A percentile compares a stretch with the other conserved stretches of the same genome.
phyloP scores from a whole-genome alignment of 2,329 filamentous ascomycete genomes.

The Colletotrichum karsti region DNA sequence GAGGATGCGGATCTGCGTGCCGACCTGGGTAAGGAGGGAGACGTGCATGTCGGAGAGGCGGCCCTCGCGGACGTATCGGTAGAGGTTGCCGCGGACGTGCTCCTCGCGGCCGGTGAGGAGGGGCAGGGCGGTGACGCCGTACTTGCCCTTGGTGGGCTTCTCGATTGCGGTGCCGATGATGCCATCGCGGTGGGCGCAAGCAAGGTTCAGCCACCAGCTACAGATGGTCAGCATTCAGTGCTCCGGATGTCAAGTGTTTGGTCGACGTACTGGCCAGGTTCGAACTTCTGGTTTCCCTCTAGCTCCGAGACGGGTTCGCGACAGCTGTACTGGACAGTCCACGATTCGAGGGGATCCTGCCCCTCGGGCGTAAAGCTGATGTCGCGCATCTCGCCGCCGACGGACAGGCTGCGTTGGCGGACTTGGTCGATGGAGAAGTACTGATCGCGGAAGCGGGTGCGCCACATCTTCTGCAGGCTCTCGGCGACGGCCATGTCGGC shows the following conservation, averaged over 20 bases:
- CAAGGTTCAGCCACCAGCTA: conserved; percentile 67
- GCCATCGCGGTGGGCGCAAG: conserved; percentile 64
- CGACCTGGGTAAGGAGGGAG: conserved; percentile 57
- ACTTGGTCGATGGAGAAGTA: conserved; percentile 56
- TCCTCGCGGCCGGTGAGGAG: conserved; percentile 61
- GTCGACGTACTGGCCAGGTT: conserved; percentile 57
- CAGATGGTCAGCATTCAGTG: conserved; percentile 28
- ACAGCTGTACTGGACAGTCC: conserved; percentile 42
- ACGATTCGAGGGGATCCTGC: conserved; percentile 41
- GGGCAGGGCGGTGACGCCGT: conserved; percentile 56
- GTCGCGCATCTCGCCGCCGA: conserved; percentile 48
- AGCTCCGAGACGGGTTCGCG: conserved; percentile 45
- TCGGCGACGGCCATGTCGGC: conserved; percentile 46
- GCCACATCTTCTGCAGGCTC: conserved; percentile 52
- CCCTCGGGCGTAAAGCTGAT: conserved; percentile 47
- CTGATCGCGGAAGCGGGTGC: conserved; percentile 50
- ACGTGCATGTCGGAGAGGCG: conserved; percentile 54
- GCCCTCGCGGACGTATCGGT: conserved; percentile 56
- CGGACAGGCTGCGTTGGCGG: conserved; percentile 45
- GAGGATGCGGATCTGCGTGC: conserved; percentile 59
- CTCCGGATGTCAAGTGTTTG: neutral
- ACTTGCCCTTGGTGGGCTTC: conserved; percentile 53
- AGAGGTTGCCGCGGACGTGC: conserved; percentile 38
- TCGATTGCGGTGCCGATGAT: conserved; percentile 56
- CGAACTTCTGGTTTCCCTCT: conserved; percentile 51